Percentiles rank a stretch among this genome's conserved stretches.
Conservation (phyloP, 2,329 filamentous ascomycete genomes). For the Rutstroemia sp. region DNA sequence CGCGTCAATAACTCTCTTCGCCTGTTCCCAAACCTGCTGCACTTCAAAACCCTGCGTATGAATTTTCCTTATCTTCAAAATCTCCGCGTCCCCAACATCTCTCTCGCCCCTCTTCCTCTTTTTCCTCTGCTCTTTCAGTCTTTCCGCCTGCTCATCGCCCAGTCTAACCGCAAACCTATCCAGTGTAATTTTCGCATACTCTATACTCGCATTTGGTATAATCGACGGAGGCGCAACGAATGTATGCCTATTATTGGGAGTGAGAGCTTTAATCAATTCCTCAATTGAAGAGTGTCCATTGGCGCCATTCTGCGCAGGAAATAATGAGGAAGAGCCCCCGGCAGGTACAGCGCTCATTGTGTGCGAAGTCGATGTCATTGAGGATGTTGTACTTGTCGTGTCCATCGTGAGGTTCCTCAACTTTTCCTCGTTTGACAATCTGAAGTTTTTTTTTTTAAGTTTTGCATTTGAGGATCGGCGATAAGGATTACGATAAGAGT, state of each 20-base stretch:
- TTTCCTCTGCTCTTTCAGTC: constrained; percentile 59
- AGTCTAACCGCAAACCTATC: constrained; percentile 71
- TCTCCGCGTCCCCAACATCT: constrained; percentile 37
- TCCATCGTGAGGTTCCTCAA: constrained; percentile 19
- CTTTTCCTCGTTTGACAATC: not conserved
- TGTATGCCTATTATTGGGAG: constrained; percentile 27
- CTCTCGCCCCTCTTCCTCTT: constrained; percentile 66
- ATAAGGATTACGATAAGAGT: constrained; percentile 9
- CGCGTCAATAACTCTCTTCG: constrained; percentile 70
- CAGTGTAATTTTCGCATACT: constrained; percentile 71
- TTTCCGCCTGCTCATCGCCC: constrained; percentile 62
- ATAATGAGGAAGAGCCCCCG: constrained; percentile 29
- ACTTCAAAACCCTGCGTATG: constrained; percentile 83
- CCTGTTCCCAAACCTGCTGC: constrained; percentile 91
- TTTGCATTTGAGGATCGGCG: not conserved
- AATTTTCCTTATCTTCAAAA: constrained; percentile 73
- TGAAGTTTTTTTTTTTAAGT: constrained; percentile 10
- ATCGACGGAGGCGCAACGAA: constrained; percentile 69
- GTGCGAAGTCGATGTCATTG: constrained; percentile 56
- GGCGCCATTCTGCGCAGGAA: constrained; percentile 21
- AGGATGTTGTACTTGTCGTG: constrained; percentile 45
- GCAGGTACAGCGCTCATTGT: constrained; percentile 48
- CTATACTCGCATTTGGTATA: constrained; percentile 62
- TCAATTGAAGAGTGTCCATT: constrained; percentile 15
- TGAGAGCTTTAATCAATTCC: constrained; percentile 21